These are phyloP conservation scores for Kondoa malvinella DNA, from an alignment of 768 basidiomycete species.

Conservation along the genomic window DNA sequence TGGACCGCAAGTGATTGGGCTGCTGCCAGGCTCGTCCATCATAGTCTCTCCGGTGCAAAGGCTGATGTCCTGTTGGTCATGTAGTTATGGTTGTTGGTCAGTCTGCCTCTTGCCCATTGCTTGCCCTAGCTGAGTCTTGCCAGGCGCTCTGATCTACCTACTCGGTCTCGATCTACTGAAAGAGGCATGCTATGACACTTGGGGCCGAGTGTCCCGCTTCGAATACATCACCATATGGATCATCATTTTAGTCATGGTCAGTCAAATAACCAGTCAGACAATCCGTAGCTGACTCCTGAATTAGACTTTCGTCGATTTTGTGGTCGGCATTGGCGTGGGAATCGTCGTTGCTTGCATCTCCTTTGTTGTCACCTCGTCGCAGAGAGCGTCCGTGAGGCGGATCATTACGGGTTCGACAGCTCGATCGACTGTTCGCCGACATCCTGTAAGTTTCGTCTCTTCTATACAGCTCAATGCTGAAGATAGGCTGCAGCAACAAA, in stretches of 20 bases:
- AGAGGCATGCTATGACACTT: constrained; percentile 90
- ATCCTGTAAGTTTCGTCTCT: constrained; percentile 12
- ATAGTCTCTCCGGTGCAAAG: no score
- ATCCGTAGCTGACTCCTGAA: constrained; percentile 24
- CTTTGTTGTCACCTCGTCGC: constrained; percentile 92
- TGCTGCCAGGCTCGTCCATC: constrained; percentile 35
- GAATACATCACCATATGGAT: constrained; percentile 36
- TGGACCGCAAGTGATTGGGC: constrained; percentile 79
- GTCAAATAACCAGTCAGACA: background rate
- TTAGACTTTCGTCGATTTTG: constrained; percentile 58
- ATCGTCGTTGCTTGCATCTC: constrained; percentile 43
- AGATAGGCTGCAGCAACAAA: constrained; percentile 49
- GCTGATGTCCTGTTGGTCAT: no score
- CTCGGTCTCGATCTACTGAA: constrained; percentile 85
- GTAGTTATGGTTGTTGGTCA: constrained; percentile 26
- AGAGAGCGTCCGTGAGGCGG: constrained; percentile 61
- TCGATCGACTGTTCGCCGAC: constrained; percentile 78
- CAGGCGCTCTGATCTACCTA: constrained; percentile 56
- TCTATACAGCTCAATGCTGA: background rate
- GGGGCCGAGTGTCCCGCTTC: constrained; percentile 63
- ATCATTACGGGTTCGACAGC: constrained; percentile 67
- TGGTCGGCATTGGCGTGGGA: constrained; percentile 79
- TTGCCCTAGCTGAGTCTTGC: background rate
- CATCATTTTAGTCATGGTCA: constrained; percentile 59
- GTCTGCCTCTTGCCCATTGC: background rate